Conservation (phyloP, 495 filamentous ascomycete species). For the Podospora appendiculata region DNA sequence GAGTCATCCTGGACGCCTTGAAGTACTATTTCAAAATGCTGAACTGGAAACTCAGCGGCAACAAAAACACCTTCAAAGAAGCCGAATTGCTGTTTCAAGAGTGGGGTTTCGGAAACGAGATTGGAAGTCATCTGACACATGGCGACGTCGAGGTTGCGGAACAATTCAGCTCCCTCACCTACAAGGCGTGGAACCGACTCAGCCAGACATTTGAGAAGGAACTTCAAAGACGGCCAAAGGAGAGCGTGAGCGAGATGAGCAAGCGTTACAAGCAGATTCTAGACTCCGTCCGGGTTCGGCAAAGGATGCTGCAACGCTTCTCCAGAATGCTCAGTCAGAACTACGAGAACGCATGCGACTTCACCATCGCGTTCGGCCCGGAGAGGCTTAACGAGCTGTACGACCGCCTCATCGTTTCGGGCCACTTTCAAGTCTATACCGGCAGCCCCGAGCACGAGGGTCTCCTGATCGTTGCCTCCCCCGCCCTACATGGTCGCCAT, state of each 20-base stretch:
- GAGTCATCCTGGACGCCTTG: constrained; percentile 88
- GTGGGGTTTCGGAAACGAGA: constrained; percentile 91
- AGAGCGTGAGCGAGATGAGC: constrained; percentile 81
- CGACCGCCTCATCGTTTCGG: constrained; percentile 71
- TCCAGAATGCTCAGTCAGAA: constrained; percentile 80
- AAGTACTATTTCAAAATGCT: constrained; percentile 97
- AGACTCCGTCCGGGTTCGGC: constrained; percentile 90
- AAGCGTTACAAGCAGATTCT: constrained; percentile 92
- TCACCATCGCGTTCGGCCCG: constrained; percentile 64
- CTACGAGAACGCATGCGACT: constrained; percentile 94
- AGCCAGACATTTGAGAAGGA: constrained; percentile 89
- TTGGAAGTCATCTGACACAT: constrained; percentile 78
- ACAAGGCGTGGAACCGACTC: constrained; percentile 79
- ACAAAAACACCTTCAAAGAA: constrained; percentile 99
- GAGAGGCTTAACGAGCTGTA: constrained; percentile 65
- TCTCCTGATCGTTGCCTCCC: constrained; percentile 79
- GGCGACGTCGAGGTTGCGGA: constrained; percentile 98
- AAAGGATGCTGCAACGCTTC: constrained; percentile 71
- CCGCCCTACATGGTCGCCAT: constrained; percentile 61
- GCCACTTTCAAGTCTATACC: constrained; percentile 76
- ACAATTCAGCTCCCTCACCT: constrained; percentile 90
- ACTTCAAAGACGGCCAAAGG: constrained; percentile 70
- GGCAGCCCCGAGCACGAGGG: constrained; percentile 60
- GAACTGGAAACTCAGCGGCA: constrained; percentile 93
- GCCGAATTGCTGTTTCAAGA: constrained; percentile 95